phyloP scores from a whole-genome alignment of 2,329 filamentous ascomycete genomes.

The Fusarium nurragi region DNA sequence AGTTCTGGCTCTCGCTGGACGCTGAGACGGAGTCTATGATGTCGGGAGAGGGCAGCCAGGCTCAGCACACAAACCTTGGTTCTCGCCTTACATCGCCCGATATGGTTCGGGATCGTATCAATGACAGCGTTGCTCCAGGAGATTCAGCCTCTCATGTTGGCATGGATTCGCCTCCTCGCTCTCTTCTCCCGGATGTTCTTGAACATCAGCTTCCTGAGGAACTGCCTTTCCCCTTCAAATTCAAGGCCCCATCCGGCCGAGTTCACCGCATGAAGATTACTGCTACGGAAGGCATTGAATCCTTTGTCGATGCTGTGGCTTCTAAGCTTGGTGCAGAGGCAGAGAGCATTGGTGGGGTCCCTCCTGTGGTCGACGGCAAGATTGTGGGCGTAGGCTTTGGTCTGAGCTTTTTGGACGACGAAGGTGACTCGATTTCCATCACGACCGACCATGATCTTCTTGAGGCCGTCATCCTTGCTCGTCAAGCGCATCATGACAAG shows the following conservation, averaged over 20 bases:
- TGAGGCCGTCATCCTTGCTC: conserved; percentile 87
- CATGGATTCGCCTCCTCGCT: conserved; percentile 78
- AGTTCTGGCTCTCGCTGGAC: conserved; percentile 97
- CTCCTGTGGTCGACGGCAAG: conserved; percentile 80
- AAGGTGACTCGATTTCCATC: conserved; percentile 95
- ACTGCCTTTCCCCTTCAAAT: conserved; percentile 94
- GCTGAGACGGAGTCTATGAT: conserved; percentile 96
- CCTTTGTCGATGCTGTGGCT: conserved; percentile 80
- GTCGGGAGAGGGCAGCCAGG: conserved; percentile 88
- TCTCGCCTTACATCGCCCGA: conserved; percentile 85
- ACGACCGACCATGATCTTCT: conserved; percentile 93
- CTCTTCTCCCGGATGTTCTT: conserved; percentile 60
- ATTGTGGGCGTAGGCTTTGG: conserved; percentile 84
- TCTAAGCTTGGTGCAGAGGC: conserved; percentile 87
- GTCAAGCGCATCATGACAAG: conserved; percentile 83
- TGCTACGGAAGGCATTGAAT: conserved; percentile 80
- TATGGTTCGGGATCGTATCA: conserved; percentile 72
- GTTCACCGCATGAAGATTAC: conserved; percentile 91
- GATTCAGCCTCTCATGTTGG: conserved; percentile 96
- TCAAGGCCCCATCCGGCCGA: conserved; percentile 94
- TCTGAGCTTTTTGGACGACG: conserved; percentile 94
- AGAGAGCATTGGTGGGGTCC: conserved; percentile 83
- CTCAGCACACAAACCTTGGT: conserved; percentile 68
- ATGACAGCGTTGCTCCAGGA: conserved; percentile 87
- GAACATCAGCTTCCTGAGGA: conserved; percentile 71